Conservation (phyloP, 441 rosid species). For the Corymbia calophylla region DNA sequence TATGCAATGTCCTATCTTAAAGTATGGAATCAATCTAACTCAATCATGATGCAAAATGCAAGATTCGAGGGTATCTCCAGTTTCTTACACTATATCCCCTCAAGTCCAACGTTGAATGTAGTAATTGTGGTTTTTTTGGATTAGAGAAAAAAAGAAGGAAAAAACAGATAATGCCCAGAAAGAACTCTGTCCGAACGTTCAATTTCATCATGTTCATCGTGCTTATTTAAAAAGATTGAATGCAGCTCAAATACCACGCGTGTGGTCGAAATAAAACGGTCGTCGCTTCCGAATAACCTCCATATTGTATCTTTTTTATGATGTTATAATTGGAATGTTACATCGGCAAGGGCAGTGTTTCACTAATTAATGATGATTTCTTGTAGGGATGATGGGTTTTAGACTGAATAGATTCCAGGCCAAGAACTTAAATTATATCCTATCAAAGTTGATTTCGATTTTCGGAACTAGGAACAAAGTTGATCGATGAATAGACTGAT, state of each 20-base stretch:
- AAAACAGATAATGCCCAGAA: not conserved
- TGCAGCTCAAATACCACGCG: not conserved
- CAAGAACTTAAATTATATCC: not conserved
- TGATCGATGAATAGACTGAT: rapidly evolving
- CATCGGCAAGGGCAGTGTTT: not conserved
- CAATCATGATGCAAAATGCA: not conserved
- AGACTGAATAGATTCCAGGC: not conserved
- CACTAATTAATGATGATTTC: not conserved
- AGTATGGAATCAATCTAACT: not conserved
- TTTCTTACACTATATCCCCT: not conserved
- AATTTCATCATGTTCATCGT: not conserved
- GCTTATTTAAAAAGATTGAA: not conserved
- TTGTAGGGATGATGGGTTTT: not conserved
- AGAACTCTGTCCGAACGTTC: not conserved
- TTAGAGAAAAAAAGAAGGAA: not conserved
- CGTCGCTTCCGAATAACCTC: not conserved
- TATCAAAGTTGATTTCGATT: rapidly evolving
- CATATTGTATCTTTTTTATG: not conserved
- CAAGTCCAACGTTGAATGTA: not conserved
- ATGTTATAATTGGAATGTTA: not conserved
- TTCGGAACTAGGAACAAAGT: not conserved
- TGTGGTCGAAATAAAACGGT: not conserved
- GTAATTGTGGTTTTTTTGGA: not conserved
- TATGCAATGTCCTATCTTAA: not conserved
- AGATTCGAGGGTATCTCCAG: not conserved